Evolutionary conservation across 495 filamentous ascomycete genomes (phyloP).

Genomic region (Aspergillus coremiiformis): DNA sequence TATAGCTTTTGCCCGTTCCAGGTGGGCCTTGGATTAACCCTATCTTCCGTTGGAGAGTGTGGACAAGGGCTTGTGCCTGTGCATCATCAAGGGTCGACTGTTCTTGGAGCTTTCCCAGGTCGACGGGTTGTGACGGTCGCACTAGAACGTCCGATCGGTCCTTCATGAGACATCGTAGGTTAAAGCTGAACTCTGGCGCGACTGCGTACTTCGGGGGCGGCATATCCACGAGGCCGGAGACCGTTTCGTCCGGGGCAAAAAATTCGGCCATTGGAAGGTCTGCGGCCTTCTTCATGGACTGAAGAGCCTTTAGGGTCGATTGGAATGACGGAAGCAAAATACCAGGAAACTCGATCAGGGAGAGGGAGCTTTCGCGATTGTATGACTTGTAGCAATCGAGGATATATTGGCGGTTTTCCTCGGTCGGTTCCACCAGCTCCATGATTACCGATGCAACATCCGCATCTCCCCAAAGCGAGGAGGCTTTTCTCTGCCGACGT

Average conservation of each 20-base stretch:
- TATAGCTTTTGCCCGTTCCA: slow-evolving; percentile 69
- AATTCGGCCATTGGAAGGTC: slow-evolving; percentile 55
- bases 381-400: slow-evolving; percentile 12
- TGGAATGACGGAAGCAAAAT: slow-evolving; percentile 61
- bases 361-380: slow-evolving; percentile 7
- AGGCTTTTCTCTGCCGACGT: neutral
- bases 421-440: slow-evolving; percentile 12
- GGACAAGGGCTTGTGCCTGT: slow-evolving; percentile 51
- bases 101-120: slow-evolving; percentile 31
- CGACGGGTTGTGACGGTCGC: slow-evolving; percentile 29
- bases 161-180: slow-evolving; percentile 41
- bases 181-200: slow-evolving; percentile 44
- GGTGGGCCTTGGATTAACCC: slow-evolving; percentile 75
- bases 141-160: slow-evolving; percentile 23
- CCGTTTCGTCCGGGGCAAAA: slow-evolving; percentile 32
- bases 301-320: slow-evolving; percentile 56
- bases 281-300: slow-evolving; percentile 44
- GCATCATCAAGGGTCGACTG: slow-evolving; percentile 48
- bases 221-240: slow-evolving; percentile 18
- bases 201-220: slow-evolving; percentile 49
- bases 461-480: slow-evolving; percentile 13
- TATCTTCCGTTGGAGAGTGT: slow-evolving; percentile 47
- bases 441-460: slow-evolving; percentile 11
- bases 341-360: slow-evolving; percentile 63
- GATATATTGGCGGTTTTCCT: slow-evolving; percentile 23